These are phyloP conservation scores for Orychophragmus violaceus DNA, from an alignment of 345 rosid genomes.

Conservation along the genomic window DNA sequence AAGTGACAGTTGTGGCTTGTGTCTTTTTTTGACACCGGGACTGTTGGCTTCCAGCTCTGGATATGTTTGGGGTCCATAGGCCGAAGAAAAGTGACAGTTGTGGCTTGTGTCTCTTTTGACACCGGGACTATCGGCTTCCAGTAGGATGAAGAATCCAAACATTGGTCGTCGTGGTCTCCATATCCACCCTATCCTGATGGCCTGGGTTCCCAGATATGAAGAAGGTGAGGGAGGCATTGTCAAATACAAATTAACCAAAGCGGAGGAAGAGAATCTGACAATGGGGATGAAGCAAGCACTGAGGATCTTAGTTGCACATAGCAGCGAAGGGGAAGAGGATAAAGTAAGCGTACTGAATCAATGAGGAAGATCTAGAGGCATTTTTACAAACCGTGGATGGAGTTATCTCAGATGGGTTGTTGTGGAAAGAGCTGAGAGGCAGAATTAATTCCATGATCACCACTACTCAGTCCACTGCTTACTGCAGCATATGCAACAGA, in stretches of 20 bases:
- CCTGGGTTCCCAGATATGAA: constrained; percentile 58
- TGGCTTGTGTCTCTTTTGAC: too few species aligned
- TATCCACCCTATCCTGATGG: constrained; percentile 51
- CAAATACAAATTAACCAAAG: constrained; percentile 31
- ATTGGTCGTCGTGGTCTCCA: constrained; percentile 61
- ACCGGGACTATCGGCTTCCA: too few species aligned
- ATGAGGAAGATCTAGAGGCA: constrained; percentile 35
- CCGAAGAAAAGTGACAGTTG: too few species aligned
- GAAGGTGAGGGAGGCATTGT: constrained; percentile 25
- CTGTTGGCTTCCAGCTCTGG: constrained; percentile 46
- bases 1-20: constrained; percentile 54
- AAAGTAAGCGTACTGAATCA: constrained; percentile 38
- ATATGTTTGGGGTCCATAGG: too few species aligned
- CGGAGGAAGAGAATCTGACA: constrained; percentile 55
- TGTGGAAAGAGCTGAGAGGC: constrained; percentile 64
- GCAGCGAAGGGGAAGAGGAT: constrained; percentile 64
- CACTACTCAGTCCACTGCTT: constrained; percentile 43
- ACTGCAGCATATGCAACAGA: constrained; percentile 45
- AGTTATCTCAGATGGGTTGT: constrained; percentile 71
- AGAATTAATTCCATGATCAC: constrained; percentile 54
- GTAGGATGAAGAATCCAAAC: constrained; percentile 51
- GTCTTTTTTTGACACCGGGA: constrained; percentile 57
- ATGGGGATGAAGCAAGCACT: constrained; percentile 51
- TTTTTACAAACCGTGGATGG: constrained; percentile 38
- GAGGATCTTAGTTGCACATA: constrained; percentile 49